Evolutionary conservation across 2,329 filamentous ascomycete genomes (phyloP).

Genomic region (Diplodia sapinea): DNA sequence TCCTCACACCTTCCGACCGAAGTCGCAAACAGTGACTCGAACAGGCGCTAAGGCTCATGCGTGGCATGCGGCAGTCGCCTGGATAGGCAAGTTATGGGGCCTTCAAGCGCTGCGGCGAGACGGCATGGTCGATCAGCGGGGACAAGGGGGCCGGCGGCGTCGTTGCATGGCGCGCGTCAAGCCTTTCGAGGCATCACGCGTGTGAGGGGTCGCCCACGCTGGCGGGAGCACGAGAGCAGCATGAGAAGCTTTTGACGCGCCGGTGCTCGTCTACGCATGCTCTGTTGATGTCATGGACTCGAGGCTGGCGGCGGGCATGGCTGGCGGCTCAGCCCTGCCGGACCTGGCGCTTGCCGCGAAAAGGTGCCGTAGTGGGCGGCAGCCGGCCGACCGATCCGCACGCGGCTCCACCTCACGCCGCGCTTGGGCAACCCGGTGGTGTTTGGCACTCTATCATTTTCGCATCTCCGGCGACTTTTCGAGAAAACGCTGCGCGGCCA

Average conservation of each 20-base stretch:
- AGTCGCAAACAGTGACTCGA: conserved; percentile 6
- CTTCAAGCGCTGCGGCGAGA: neutral
- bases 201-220: neutral
- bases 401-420: conserved; percentile 14
- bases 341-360: neutral
- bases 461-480: neutral
- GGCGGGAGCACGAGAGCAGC: neutral
- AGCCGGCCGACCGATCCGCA: conserved; percentile 17
- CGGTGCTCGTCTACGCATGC: neutral
- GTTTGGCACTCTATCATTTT: conserved; percentile 2
- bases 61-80: neutral
- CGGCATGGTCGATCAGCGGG: conserved; percentile 19
- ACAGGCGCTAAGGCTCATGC: conserved; percentile 6
- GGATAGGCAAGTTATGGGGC: conserved; percentile 2
- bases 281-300: neutral
- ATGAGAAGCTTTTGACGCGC: too few species aligned
- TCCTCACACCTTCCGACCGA: neutral
- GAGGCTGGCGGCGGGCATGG: neutral
- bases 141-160: conserved; percentile 13
- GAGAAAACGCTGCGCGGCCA: neutral
- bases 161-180: conserved; percentile 26
- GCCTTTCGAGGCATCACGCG: conserved; percentile 11
- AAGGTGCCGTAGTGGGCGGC: conserved; percentile 5
- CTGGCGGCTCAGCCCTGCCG: neutral
- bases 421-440: conserved; percentile 10